Percentiles rank a stretch among this genome's conserved stretches.
phyloP scores from a whole-genome alignment of 2,329 filamentous ascomycete species.

The Pyrenophora seminiperda region DNA sequence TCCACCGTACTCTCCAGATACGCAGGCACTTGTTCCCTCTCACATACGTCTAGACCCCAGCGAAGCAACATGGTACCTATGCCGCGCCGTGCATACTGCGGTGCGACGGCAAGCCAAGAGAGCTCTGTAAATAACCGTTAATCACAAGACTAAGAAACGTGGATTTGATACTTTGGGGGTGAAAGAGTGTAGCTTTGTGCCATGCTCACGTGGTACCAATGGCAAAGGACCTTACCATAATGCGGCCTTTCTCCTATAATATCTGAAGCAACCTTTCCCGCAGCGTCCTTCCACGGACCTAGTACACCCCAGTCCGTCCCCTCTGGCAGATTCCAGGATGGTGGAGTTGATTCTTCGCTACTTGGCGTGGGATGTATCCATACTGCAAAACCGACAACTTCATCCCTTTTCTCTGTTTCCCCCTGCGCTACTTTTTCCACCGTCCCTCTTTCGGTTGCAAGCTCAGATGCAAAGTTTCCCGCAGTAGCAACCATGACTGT shows the following conservation, averaged over 20 bases:
- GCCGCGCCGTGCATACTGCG: constrained; percentile 6
- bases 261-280: neutral
- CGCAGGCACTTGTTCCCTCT: neutral
- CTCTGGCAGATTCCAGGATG: constrained; percentile 10
- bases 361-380: constrained; percentile 4
- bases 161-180: neutral
- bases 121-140: constrained; percentile 4
- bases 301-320: constrained; percentile 11
- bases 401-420: neutral
- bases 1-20: constrained; percentile 13
- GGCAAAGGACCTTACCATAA: constrained; percentile 6
- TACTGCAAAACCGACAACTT: constrained; percentile 10
- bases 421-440: neutral
- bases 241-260: constrained; percentile 9
- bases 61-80: constrained; percentile 5
- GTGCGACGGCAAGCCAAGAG: constrained; percentile 10
- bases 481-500: constrained; percentile 7
- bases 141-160: neutral
- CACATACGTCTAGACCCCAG: constrained; percentile 10
- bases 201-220: no score
- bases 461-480: no score
- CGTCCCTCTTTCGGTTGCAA: neutral
- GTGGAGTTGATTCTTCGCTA: neutral
- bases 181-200: neutral
- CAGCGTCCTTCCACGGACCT: constrained; percentile 6